phyloP scores from a whole-genome alignment of 2,329 filamentous ascomycete genomes.

The Aureobasidium pullulans region DNA sequence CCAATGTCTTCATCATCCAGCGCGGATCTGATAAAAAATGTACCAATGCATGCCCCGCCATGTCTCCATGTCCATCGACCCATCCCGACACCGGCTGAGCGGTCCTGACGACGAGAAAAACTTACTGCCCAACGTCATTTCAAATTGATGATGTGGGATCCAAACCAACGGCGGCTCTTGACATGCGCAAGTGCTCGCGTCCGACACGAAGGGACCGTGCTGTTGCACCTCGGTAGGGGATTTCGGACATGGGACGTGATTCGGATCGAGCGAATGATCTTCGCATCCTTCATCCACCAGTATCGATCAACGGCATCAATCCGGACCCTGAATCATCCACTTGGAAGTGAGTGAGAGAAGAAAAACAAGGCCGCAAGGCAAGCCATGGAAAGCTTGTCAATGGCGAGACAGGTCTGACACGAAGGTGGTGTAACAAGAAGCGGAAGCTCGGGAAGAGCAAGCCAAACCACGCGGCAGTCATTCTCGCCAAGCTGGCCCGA shows the following conservation, averaged over 20 bases:
- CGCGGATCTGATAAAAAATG: conserved; percentile 14
- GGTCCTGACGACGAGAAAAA: not conserved
- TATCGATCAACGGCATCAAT: not conserved
- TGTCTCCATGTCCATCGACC: not conserved
- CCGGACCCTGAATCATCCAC: not conserved
- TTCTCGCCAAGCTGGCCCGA: not conserved
- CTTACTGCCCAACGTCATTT: not conserved
- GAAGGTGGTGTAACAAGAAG: not conserved
- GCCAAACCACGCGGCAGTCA: not conserved
- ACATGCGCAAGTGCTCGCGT: not conserved
- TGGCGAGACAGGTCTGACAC: conserved; percentile 2
- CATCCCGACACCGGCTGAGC: conserved; percentile 6
- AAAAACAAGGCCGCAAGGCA: not conserved
- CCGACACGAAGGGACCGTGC: not conserved
- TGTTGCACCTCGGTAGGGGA: not conserved
- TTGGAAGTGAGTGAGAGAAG: not conserved
- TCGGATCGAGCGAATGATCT: not conserved
- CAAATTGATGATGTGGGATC: not conserved
- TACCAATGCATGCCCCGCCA: conserved; percentile 11
- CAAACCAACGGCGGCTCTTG: not conserved
- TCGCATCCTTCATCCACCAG: not conserved
- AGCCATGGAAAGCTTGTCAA: not conserved
- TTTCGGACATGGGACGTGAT: too few relatives aligned
- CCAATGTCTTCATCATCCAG: conserved; percentile 1
- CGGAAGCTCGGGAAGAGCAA: not conserved